These are phyloP conservation scores for Arthroderma uncinatum DNA, from an alignment of 2,329 filamentous ascomycete genomes.

Conservation along the genomic window DNA sequence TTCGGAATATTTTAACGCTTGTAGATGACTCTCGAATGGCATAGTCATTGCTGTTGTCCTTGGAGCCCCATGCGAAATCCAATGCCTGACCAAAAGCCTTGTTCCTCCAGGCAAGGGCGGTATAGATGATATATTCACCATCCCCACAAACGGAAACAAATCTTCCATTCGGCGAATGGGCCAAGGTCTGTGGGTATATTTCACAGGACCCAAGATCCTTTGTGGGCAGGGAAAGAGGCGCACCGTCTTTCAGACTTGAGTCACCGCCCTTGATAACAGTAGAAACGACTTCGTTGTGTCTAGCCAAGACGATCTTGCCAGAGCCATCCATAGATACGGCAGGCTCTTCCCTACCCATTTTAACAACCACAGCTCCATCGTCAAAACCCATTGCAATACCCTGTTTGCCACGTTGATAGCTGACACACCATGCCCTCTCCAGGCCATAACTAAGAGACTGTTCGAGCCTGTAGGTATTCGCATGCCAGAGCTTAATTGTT, in stretches of 20 bases:
- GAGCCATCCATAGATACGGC: constrained; percentile 95
- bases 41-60: constrained; percentile 97
- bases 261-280: constrained; percentile 91
- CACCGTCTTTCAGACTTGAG: constrained; percentile 71
- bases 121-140: constrained; percentile 98
- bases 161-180: constrained; percentile 90
- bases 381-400: constrained; percentile 94
- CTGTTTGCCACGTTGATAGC: constrained; percentile 88
- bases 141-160: constrained; percentile 88
- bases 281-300: constrained; percentile 88
- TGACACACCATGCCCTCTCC: constrained; percentile 94
- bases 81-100: constrained; percentile 92
- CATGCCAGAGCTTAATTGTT: constrained; percentile 96
- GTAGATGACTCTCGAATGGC: constrained; percentile 90
- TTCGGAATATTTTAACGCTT: constrained; percentile 94
- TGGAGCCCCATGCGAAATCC: constrained; percentile 94
- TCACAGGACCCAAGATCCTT: constrained; percentile 96
- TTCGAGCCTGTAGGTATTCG: constrained; percentile 91
- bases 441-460: constrained; percentile 93
- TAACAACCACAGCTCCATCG: constrained; percentile 93
- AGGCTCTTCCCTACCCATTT: constrained; percentile 93
- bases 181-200: constrained; percentile 86
- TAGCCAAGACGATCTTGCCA: constrained; percentile 92
- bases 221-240: constrained; percentile 71
- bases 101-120: constrained; percentile 89